Evolutionary conservation across 495 filamentous ascomycete genomes (phyloP), one percentile per base, ranked within the genome.

Genomic region (Xylaria flabelliformis): DNA sequence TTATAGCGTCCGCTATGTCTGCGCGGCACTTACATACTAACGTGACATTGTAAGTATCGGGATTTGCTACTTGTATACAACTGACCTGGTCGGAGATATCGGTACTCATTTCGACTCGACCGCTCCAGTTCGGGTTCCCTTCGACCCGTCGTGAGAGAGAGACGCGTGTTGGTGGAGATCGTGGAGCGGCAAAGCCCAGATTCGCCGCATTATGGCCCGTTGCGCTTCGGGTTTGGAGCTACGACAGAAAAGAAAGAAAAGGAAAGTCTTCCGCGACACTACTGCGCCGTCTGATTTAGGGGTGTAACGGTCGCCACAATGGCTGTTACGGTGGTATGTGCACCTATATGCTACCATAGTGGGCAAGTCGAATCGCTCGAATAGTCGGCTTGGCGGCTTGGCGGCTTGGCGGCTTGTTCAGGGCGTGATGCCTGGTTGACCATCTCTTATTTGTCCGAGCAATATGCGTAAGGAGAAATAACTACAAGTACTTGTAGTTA

Each of bases 271-370:
- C 66, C 53, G 53, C 46, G 41, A 7, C 66, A 41, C 66, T 69
- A 59, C 51, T 48, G 53, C 36, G 3, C 55, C 9, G 66, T 29
- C 46, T 69, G 66, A 42, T 21, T 59, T 50, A 34, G 53, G 56
- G 46, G 32, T 62, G 67, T 21, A 69, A 69, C 53, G 29, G 55
- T 62, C 67, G 67, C 67, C 67, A 69, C 67, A 61, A 69, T 39
- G 36, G 44, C 19, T 69, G 42, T 55, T 2, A 69, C 67, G 9
- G 32, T 69, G 26, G 24, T 61, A 61, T 53, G 66, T 59, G 55
- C 61, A 29, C 36, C 7, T 61, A 61, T 32, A 32, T 59, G 55
- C 55, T 59, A 19, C 13, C 32, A 26, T 58, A 13, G 59, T 62
- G 9, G 36, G 32, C 8, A 15, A 24, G 61, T 24, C 36, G 44